These are phyloP conservation scores for Hypoxylon lenormandii DNA, from an alignment of 495 filamentous ascomycete species.

Conservation along the genomic window DNA sequence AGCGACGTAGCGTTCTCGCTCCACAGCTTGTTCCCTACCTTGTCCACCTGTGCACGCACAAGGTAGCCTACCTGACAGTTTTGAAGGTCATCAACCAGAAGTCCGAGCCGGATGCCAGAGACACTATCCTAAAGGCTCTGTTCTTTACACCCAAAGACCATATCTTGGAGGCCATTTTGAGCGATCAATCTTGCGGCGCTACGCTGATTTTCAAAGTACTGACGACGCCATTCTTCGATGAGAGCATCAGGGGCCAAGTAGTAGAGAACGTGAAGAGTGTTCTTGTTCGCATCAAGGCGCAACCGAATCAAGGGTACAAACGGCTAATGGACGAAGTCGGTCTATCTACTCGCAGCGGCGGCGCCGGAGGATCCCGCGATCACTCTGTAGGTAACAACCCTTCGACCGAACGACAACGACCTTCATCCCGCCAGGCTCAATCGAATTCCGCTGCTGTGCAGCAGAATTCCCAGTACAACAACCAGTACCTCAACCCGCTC, in stretches of 20 bases:
- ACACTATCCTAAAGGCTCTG: constrained; percentile 87
- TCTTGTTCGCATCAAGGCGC: constrained; percentile 87
- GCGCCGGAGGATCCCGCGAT: constrained; percentile 58
- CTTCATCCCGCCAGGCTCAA: constrained; percentile 66
- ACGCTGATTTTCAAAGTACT: constrained; percentile 98
- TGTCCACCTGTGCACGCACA: constrained; percentile 98
- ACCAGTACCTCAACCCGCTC: constrained; percentile 61
- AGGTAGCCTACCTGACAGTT: constrained; percentile 96
- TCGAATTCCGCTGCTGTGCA: constrained; percentile 58
- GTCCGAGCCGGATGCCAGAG: constrained; percentile 91
- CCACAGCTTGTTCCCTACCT: constrained; percentile 93
- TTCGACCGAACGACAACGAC: constrained; percentile 63
- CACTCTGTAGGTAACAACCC: constrained; percentile 53
- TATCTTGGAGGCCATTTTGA: constrained; percentile 87
- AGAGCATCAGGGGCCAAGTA: constrained; percentile 85
- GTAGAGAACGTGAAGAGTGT: constrained; percentile 92
- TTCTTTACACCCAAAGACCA: constrained; percentile 94
- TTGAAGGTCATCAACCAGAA: constrained; percentile 99
- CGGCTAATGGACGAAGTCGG: constrained; percentile 98
- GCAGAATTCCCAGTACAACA: constrained; percentile 53
- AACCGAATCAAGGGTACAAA: constrained; percentile 96
- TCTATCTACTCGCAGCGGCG: constrained; percentile 69
- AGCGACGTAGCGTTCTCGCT: constrained; percentile 89
- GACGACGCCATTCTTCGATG: constrained; percentile 97
- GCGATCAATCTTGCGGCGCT: constrained; percentile 90